Evolutionary conservation across 768 basidiomycete genomes (phyloP), one percentile per base, ranked within the genome.

Genomic region (Tephrocybe sp.): DNA sequence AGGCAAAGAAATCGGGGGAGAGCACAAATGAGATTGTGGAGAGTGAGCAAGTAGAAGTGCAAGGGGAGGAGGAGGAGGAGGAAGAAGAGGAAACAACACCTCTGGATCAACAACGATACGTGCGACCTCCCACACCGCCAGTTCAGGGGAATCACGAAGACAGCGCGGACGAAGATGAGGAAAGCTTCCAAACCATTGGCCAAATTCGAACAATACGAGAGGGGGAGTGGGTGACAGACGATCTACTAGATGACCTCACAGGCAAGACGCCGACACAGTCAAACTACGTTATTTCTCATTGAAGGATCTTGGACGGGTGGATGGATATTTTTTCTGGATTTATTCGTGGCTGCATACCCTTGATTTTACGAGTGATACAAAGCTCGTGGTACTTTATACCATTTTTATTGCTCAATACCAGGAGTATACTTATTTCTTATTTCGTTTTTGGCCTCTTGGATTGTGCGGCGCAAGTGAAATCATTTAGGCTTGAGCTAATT

Each of bases 131-230:
- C 37, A 49, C 50, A 24, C 23, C n/a, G 21, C 38, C 43, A 38
- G 49, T 44, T 16, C 45, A 30, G 23, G 45, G 15, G 33, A n/a
- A 34, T 15, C 8, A 34, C 42, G 63, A 54, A 19, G 64, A 62
- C 42, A 62, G 57, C 57, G 60, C 62, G 55, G 61, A 63, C 41
- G 64, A 60, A 31, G 64, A 59, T 13, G 61, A 66, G 24, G 56
- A 56, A 24, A 60, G 61, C 45, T 63, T 62, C 9, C 52, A 46
- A 36, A 59, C 59, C 13, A 47, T 64, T 13, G 56, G 64, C 15
- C 64, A 66, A 47, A 65, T 62, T 21, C 55, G 60, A 47, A 65
- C 62, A 34, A 60, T 64, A 43, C 53, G 63, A 43, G 64, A 62
- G 30, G 61, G 61, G n/a, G 52, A 56, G 31, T 57, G 58, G 49